Evolutionary conservation across 768 basidiomycete genomes (phyloP).

Genomic region (Boletus insuetus): DNA sequence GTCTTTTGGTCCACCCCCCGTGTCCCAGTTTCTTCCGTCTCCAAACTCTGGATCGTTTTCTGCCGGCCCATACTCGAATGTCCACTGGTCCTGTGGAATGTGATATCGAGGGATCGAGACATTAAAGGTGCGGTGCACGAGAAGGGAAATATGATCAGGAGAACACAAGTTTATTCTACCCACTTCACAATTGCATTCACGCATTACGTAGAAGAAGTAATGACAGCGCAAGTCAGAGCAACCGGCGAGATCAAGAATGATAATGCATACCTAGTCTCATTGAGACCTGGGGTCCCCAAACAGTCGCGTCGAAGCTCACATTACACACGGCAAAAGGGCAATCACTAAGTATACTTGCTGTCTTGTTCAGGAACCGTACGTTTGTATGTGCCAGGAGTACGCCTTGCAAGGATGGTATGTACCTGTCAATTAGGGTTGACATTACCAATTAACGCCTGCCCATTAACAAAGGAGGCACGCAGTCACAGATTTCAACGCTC

Average conservation of each 20-base stretch:
- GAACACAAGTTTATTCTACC: slow-evolving; percentile 89
- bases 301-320: slow-evolving; percentile 75
- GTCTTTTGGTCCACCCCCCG: slow-evolving; percentile 12
- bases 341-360: slow-evolving; percentile 70
- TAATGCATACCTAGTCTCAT: slow-evolving; percentile 67
- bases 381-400: slow-evolving; percentile 87
- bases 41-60: slow-evolving; percentile 79
- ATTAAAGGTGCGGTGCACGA: slow-evolving; percentile 91
- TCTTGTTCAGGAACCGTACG: slow-evolving; percentile 59
- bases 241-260: neutral
- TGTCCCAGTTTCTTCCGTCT: slow-evolving; percentile 29
- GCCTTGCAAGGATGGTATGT: slow-evolving; percentile 82
- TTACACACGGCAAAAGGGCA: slow-evolving; percentile 81
- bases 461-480: neutral
- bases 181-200: slow-evolving; percentile 40
- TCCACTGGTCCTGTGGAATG: slow-evolving; percentile 77
- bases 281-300: slow-evolving; percentile 86
- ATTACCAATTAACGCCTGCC: neutral
- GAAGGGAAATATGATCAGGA: slow-evolving; percentile 88
- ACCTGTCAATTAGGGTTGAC: slow-evolving; percentile 46
- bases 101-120: slow-evolving; percentile 92
- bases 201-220: neutral
- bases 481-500: slow-evolving; percentile 26
- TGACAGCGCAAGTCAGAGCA: neutral
- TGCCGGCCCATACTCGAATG: slow-evolving; percentile 81